Base-by-base conservation (phyloP, 176 grass and related monocot genomes). In the Hyparrhenia diplandra region DNA sequence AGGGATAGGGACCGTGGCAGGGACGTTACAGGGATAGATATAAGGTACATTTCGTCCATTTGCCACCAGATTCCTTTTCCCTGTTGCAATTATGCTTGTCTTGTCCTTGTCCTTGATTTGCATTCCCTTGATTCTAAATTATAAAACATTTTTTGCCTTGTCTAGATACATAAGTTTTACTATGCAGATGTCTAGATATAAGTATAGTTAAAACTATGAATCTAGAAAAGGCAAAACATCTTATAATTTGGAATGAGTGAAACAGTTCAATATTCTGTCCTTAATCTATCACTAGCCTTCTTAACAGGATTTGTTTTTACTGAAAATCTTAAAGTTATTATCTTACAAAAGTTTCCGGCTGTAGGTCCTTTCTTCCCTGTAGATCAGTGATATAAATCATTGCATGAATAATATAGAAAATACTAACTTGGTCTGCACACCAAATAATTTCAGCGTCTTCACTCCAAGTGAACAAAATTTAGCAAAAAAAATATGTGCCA, bases 11-110 rank as follows among this genome's bases (percentile, higher is more conserved):
- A 69, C 69, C 94, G 81, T 57, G 88, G 88, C 31, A 92, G 83
- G 80, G 90, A 86, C 85, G 57, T 51, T 89, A 92, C 90, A 92
- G 69, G 83, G 79, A 92, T 18, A 95, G 51, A 90, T 87, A 91
- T 36, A 92, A 45, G 52, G 94, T 97, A 81, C 9, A 61, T 77
- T 54, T 37, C 31, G 64, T 62, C 20, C n/a, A 13, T 65, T 30
- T 35, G 17, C n/a, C 45, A 73, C 37, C 39, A 32, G 46, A n/a
- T 43, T 3, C 12, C 14, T 79, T 18, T 17, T 71, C 10, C 4
- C 55, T 84, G 18, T 17, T 41, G 3, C 67, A n/a, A n/a, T n/a
- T 72, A 12, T 24, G 31, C 21, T 69, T 1, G n/a, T 63, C 18
- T 75, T 76, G 14, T 52, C 29, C 47, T n/a, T 68, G n/a, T n/a